phyloP scores from a whole-genome alignment of 2,329 filamentous ascomycete genomes.

The Neofusicoccum ribis region DNA sequence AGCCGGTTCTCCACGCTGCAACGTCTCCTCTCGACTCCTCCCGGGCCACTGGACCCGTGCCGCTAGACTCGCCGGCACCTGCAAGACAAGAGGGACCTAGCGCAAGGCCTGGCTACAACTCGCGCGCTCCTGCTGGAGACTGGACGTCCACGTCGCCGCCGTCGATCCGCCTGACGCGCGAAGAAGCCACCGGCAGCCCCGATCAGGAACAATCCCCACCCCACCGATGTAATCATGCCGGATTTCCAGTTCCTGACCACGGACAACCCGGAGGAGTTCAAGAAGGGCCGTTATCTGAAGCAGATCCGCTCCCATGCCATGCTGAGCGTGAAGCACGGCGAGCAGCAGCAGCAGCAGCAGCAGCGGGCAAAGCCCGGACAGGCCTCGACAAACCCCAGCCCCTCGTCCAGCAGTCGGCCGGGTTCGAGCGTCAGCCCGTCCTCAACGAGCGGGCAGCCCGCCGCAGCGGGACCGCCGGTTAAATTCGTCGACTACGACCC shows the following conservation, averaged over 20 bases:
- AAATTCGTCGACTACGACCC: slow-evolving; percentile 19
- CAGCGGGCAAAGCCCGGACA: slow-evolving; percentile 2
- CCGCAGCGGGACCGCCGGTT: background rate
- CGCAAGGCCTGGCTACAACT: background rate
- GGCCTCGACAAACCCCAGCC: background rate
- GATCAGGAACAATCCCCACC: slow-evolving; percentile 12
- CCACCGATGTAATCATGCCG: slow-evolving; percentile 17
- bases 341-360: slow-evolving; percentile 12
- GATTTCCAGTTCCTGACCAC: slow-evolving; percentile 21
- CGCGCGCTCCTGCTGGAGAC: background rate
- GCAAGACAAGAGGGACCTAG: background rate
- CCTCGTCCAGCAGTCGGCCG: background rate
- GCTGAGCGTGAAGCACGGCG: slow-evolving; percentile 17
- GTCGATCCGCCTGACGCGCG: background rate
- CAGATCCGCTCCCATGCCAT: slow-evolving; percentile 20
- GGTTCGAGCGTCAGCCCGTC: background rate
- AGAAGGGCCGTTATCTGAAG: slow-evolving; percentile 19
- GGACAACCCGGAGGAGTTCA: slow-evolving; percentile 19
- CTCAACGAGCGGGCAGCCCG: background rate
- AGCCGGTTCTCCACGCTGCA: slow-evolving; percentile 4
- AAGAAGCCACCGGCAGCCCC: background rate
- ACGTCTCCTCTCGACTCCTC: slow-evolving; percentile 10
- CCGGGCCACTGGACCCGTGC: background rate
- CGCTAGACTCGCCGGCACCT: background rate
- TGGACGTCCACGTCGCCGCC: background rate